phyloP scores from a whole-genome alignment of 345 rosid species.

The Eucalyptus rudis region DNA sequence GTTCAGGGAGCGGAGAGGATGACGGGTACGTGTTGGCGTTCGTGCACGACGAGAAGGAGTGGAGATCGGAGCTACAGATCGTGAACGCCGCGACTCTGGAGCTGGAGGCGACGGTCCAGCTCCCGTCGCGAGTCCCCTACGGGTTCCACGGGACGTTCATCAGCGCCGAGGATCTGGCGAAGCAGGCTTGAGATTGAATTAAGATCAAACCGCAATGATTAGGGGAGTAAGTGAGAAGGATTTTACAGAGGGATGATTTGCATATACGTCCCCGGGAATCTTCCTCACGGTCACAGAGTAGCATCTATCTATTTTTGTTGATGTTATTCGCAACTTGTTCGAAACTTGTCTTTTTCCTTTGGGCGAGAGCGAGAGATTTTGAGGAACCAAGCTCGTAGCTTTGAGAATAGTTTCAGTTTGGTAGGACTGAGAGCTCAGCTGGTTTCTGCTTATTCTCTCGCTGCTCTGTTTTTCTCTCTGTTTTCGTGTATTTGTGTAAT shows the following conservation, averaged over 20 bases:
- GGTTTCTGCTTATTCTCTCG: constrained; percentile 20
- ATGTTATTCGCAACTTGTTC: not conserved
- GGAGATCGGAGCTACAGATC: constrained; percentile 71
- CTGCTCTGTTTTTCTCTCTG: constrained; percentile 13
- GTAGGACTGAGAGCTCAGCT: constrained; percentile 65
- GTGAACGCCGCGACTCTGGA: constrained; percentile 48
- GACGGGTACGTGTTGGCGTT: constrained; percentile 55
- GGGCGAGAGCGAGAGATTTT: not conserved
- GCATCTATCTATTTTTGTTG: not conserved
- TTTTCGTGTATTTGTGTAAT: not conserved
- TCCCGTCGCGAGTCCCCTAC: constrained; percentile 83
- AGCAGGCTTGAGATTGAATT: constrained; percentile 12
- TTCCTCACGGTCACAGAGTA: constrained; percentile 11
- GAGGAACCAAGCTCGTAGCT: constrained; percentile 51
- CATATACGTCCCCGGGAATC: constrained; percentile 64
- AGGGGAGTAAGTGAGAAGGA: constrained; percentile 1
- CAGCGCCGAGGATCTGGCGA: constrained; percentile 29
- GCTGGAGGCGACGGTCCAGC: constrained; percentile 49
- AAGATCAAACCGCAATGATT: not conserved
- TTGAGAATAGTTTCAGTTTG: not conserved
- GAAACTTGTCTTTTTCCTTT: not conserved
- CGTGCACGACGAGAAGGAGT: constrained; percentile 65
- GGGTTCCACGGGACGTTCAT: constrained; percentile 87
- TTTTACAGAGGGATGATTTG: constrained; percentile 61
- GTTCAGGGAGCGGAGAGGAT: constrained; percentile 25